phyloP scores from a whole-genome alignment of 73 alveolate genomes.

The Blepharisma japonicum region DNA sequence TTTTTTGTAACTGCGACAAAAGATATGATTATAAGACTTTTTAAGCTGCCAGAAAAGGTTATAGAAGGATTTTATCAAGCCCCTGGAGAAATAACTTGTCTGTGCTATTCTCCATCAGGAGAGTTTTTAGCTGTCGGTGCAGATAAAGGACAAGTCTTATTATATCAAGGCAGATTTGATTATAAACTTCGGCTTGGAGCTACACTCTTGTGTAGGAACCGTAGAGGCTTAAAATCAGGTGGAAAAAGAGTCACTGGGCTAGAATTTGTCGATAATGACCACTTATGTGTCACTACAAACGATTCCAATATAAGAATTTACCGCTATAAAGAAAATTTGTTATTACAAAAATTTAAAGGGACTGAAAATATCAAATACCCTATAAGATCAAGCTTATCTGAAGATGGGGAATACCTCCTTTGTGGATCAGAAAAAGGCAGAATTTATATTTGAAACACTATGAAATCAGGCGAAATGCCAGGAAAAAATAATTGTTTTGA shows the following conservation, averaged over 20 bases:
- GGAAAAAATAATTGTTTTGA: too few species aligned
- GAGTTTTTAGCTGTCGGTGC: not conserved
- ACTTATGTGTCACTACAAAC: slow-evolving; percentile 72
- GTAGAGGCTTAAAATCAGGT: slow-evolving; percentile 68
- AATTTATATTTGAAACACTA: slow-evolving; percentile 71
- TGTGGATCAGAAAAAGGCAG: slow-evolving; percentile 89
- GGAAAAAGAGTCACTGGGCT: slow-evolving; percentile 85
- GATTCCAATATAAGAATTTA: slow-evolving; percentile 78
- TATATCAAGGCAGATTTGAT: too few species aligned
- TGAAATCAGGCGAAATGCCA: not conserved
- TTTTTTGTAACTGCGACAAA: too few species aligned
- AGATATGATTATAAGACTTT: too few species aligned
- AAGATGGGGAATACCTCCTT: slow-evolving; percentile 57
- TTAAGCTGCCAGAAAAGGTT: too few species aligned
- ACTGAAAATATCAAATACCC: slow-evolving; percentile 62
- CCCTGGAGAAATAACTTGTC: not conserved
- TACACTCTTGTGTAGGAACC: slow-evolving; percentile 46
- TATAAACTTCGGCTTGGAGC: too few species aligned
- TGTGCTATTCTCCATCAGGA: not conserved
- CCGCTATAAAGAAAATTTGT: slow-evolving; percentile 55
- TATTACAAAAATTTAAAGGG: slow-evolving; percentile 73
- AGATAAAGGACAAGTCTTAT: not conserved
- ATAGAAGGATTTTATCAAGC: too few species aligned
- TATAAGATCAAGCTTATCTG: slow-evolving; percentile 61
- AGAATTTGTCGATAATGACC: slow-evolving; percentile 53